Evolutionary conservation across 352 stramenopile genomes (phyloP).

Genomic region (Pythium insidiosum): DNA sequence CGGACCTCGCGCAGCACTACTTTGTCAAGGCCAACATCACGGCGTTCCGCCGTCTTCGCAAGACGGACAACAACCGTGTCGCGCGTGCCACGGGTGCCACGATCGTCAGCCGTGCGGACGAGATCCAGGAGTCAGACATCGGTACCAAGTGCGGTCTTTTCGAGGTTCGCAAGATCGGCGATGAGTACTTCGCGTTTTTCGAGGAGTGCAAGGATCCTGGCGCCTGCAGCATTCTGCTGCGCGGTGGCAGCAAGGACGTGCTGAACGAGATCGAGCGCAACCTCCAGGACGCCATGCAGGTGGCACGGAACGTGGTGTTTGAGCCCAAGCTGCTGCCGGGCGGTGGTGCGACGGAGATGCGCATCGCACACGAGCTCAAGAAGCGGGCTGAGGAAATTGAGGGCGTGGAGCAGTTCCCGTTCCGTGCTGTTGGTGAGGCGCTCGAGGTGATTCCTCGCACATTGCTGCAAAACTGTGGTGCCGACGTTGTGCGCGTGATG

Average conservation of each 20-base stretch:
- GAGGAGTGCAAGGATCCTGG: conserved; percentile 98
- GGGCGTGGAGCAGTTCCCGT: conserved; percentile 96
- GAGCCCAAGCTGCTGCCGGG: conserved; percentile 95
- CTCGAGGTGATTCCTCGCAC: conserved; percentile 99
- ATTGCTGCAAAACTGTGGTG: conserved; percentile 98
- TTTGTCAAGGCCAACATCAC: conserved; percentile 99
- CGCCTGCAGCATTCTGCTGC: conserved; percentile 97
- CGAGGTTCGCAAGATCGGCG: conserved; percentile 91
- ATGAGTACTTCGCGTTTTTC: conserved; percentile 99
- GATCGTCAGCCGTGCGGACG: conserved; percentile 97
- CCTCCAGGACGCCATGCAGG: conserved; percentile 99
- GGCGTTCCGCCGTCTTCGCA: conserved; percentile 97
- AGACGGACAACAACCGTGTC: conserved; percentile 99
- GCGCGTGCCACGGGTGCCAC: conserved; percentile 95
- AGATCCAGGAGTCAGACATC: conserved; percentile 99
- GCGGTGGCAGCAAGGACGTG: conserved; percentile 98
- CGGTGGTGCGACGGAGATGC: conserved; percentile 98
- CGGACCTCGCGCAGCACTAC: conserved; percentile 99
- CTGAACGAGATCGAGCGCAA: conserved; percentile 99
- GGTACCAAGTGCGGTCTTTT: conserved; percentile 98
- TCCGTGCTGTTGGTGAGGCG: conserved; percentile 95
- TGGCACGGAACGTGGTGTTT: conserved; percentile 98
- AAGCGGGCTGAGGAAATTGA: conserved; percentile 89
- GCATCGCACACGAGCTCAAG: conserved; percentile 92
- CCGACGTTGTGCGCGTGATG: conserved; percentile 97